Percentiles rank a stretch among this genome's conserved stretches.
Conservation (phyloP, 352 stramenopile genomes). For the Phytophthora chlamydospora region DNA sequence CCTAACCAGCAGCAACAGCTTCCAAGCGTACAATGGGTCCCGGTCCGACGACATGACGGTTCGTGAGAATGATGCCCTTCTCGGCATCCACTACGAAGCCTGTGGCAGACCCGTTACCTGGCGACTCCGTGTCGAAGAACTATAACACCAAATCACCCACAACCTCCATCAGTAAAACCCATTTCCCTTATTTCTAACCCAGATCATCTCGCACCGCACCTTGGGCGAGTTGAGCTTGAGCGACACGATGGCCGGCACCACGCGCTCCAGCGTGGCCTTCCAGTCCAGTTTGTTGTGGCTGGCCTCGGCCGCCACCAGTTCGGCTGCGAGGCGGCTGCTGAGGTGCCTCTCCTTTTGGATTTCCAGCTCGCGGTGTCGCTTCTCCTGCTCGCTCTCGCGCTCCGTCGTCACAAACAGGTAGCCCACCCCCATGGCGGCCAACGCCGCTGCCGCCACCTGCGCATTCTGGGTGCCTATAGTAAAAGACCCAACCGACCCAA, state of each 20-base stretch:
- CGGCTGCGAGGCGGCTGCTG: constrained; percentile 64
- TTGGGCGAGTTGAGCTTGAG: constrained; percentile 91
- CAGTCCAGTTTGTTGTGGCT: constrained; percentile 76
- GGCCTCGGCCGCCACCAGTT: constrained; percentile 70
- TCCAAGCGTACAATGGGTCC: constrained; percentile 75
- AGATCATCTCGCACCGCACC: constrained; percentile 28
- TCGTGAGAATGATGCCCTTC: constrained; percentile 93
- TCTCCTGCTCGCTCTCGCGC: constrained; percentile 51
- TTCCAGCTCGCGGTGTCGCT: constrained; percentile 69
- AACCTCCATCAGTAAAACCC: too few relatives aligned
- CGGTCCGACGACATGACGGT: constrained; percentile 91
- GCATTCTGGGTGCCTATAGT: constrained; percentile 29
- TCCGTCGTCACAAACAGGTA: constrained; percentile 59
- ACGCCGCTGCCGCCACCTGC: constrained; percentile 33
- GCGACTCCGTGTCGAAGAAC: constrained; percentile 91
- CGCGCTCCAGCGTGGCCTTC: constrained; percentile 85
- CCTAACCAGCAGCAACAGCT: not conserved
- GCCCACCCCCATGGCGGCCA: constrained; percentile 43
- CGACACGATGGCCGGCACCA: constrained; percentile 86
- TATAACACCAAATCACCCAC: constrained; percentile 41
- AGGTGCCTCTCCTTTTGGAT: constrained; percentile 67
- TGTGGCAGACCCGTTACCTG: constrained; percentile 89
- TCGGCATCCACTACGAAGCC: constrained; percentile 93
- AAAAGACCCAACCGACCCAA: not conserved
- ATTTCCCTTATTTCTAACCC: too few relatives aligned